Evolutionary conservation across 163 green algal genomes (phyloP).

Genomic region (Scenedesmus sp.): DNA sequence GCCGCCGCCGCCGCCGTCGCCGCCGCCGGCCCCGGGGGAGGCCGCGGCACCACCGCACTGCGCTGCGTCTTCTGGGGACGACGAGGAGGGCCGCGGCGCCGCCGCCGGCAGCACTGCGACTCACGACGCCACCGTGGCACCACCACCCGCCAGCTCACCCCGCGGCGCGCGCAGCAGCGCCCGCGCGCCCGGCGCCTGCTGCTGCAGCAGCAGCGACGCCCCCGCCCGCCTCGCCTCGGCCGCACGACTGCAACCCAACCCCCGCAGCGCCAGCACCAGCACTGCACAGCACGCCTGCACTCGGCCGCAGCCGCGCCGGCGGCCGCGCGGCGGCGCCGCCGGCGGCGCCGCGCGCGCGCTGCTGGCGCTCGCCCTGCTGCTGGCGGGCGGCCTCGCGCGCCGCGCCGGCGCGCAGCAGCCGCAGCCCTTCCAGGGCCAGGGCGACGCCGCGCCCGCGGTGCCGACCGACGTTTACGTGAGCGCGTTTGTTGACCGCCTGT

Average conservation of each 20-base stretch:
- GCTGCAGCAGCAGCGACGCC: conserved; percentile 3
- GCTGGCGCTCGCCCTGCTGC: conserved; percentile 20
- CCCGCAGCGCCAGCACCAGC: neutral
- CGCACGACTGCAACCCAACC: too few relatives aligned
- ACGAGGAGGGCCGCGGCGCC: too few relatives aligned
- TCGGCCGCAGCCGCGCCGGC: too few relatives aligned
- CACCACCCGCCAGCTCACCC: too few relatives aligned
- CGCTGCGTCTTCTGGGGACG: too few relatives aligned
- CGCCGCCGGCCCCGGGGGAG: too few relatives aligned
- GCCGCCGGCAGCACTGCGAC: too few relatives aligned
- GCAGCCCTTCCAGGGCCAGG: conserved; percentile 5
- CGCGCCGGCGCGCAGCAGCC: neutral
- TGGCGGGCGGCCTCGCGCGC: neutral
- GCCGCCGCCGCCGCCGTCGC: too few relatives aligned
- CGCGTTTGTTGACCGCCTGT: conserved; percentile 19
- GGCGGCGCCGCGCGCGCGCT: neutral
- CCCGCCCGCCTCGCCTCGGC: too few relatives aligned
- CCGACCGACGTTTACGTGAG: conserved; percentile 18
- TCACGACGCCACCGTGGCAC: too few relatives aligned
- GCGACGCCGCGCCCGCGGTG: neutral
- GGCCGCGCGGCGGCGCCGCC: neutral
- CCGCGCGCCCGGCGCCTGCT: too few relatives aligned
- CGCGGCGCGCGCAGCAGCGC: neutral
- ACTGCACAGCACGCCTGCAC: neutral
- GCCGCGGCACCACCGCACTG: too few relatives aligned